These are phyloP conservation scores for Ophiostoma novo-ulmi DNA, from an alignment of 2,329 filamentous ascomycete species.

Conservation along the genomic window DNA sequence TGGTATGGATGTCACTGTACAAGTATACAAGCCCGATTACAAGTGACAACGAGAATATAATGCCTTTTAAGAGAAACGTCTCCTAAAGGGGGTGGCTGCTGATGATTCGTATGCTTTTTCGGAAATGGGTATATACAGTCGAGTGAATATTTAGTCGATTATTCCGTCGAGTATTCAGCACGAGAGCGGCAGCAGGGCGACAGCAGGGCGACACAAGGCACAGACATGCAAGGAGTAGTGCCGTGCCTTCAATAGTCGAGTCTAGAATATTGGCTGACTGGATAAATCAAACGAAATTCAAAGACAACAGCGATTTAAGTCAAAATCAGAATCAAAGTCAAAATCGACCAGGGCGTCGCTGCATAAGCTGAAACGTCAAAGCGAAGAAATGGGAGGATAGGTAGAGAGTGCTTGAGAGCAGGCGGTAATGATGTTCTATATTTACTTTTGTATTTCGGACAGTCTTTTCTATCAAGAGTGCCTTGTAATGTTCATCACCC, in stretches of 20 bases:
- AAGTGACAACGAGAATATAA: not conserved
- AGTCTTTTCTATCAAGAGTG: not conserved
- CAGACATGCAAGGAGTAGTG: not conserved
- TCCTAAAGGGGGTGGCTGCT: conserved; percentile 1
- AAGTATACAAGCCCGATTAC: not conserved
- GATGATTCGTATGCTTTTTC: not conserved
- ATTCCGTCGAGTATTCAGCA: not conserved
- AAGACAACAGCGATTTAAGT: not conserved
- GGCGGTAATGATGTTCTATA: too few species aligned
- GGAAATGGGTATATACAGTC: not conserved
- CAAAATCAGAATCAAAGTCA: not conserved
- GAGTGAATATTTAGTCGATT: not conserved
- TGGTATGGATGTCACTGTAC: not conserved
- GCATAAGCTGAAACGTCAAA: not conserved
- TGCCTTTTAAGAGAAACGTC: too few species aligned
- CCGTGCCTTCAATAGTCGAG: not conserved
- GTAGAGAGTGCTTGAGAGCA: not conserved
- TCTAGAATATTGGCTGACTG: not conserved
- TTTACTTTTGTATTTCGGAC: not conserved
- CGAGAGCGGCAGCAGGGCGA: not conserved
- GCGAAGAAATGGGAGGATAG: not conserved
- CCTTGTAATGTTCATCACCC: not conserved
- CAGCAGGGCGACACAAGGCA: not conserved
- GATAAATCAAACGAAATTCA: not conserved
- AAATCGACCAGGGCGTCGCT: not conserved